A percentile compares a stretch with the other conserved stretches of the same genome.
Evolutionary conservation across 768 basidiomycete species (phyloP).

Genomic region (Mycena amicta): DNA sequence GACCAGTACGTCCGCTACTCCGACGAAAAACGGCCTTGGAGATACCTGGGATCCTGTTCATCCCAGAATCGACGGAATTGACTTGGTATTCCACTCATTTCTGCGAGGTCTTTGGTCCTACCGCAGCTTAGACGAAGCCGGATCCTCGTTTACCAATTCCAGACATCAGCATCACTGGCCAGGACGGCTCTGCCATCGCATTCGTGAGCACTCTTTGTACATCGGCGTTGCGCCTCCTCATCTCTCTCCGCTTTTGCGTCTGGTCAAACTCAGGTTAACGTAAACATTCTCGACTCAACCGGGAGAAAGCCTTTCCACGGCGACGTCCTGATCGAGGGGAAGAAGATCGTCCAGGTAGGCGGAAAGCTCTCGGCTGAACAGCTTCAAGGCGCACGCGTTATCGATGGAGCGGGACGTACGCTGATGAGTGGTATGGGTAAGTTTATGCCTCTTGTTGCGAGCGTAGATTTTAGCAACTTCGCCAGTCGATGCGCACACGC

Average conservation of each 20-base stretch:
- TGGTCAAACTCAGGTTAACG: conserved; percentile 22
- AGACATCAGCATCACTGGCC: conserved; percentile 2
- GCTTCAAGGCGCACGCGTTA: conserved; percentile 24
- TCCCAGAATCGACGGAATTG: conserved; percentile 12
- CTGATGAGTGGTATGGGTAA: conserved; percentile 37
- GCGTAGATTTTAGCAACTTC: background rate
- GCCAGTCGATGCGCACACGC: conserved; percentile 36
- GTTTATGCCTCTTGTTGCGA: background rate
- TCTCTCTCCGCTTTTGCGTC: background rate
- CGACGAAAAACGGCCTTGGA: conserved; percentile 11
- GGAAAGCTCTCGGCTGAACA: conserved; percentile 23
- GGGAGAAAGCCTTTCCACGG: conserved; percentile 34
- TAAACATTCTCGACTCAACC: conserved; percentile 39
- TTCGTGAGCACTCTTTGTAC: conserved; percentile 15
- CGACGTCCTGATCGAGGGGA: conserved; percentile 35
- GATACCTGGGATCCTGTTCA: conserved; percentile 7
- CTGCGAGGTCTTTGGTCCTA: background rate
- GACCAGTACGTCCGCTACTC: background rate
- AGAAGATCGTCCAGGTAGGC: conserved; percentile 32
- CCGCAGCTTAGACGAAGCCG: conserved; percentile 7
- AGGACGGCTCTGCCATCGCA: background rate
- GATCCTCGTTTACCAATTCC: conserved; percentile 15
- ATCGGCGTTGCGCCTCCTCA: no score
- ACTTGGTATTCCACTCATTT: conserved; percentile 4
- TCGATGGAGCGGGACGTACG: conserved; percentile 36